Percentiles rank a stretch among this genome's conserved stretches.
phyloP scores from a whole-genome alignment of 768 basidiomycete species.

The Rhodosporidiobolus odoratus region DNA sequence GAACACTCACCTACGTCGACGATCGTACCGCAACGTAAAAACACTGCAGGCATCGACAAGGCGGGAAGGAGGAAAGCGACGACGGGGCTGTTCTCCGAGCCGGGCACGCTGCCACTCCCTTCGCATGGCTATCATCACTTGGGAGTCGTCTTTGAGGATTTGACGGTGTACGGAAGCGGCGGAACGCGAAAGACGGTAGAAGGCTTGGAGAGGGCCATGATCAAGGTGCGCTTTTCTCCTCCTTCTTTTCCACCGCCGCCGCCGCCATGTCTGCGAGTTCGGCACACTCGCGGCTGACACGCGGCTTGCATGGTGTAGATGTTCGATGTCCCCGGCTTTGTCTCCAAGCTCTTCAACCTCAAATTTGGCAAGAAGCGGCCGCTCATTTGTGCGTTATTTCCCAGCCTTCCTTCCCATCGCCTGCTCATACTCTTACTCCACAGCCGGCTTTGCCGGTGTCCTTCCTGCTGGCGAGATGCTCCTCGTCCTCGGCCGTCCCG shows the following conservation, averaged over 20 bases:
- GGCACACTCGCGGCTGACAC: too few species aligned
- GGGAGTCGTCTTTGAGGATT: constrained; percentile 14
- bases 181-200: constrained; percentile 16
- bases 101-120: constrained; percentile 14
- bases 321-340: constrained; percentile 20
- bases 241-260: too few species aligned
- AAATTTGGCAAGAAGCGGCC: constrained; percentile 7
- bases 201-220: not conserved
- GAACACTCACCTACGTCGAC: not conserved
- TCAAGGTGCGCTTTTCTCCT: constrained; percentile 7
- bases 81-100: constrained; percentile 11
- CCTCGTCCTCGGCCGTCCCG: constrained; percentile 26
- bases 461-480: constrained; percentile 12
- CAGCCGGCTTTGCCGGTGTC: constrained; percentile 56
- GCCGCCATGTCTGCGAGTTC: not conserved
- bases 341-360: not conserved
- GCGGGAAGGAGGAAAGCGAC: not conserved
- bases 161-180: constrained; percentile 13
- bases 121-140: constrained; percentile 11
- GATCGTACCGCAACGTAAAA: not conserved
- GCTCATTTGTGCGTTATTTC: constrained; percentile 8
- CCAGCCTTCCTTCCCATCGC: not conserved
- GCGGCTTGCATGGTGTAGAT: too few species aligned
- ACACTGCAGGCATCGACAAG: not conserved
- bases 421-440: not conserved